Base-by-base conservation (phyloP, 2,329 filamentous ascomycete species). In the Xylaria sp. region DNA sequence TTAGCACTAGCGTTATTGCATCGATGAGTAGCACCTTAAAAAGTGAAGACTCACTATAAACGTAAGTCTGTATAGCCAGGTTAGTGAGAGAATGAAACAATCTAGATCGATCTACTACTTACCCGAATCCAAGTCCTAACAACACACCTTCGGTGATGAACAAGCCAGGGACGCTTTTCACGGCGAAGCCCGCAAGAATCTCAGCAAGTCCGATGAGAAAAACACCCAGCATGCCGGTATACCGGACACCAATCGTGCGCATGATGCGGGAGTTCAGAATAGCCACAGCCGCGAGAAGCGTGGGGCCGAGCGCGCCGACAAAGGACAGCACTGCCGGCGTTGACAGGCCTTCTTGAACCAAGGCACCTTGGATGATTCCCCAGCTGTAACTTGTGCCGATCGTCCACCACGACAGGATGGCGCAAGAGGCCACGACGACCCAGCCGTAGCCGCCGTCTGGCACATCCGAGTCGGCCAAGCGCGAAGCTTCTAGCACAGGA, bases 121-220 rank as follows among this genome's bases (percentile, higher is more conserved):
- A 72, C 66, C 68, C 64, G 49, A 69, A 70, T 29, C 70, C 70
- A 0, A 71, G 50, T 17, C 70, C 70, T 1, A 67, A 45, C 42
- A 71, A 47, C 6, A 66, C 66, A 49, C 68, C 68, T 15, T 70
- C 45, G 1, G 77, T 78, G 10, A 77, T 70, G 65, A 81, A 81
- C 29, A 82, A 62, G 1, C 74, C 79, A 0, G 73, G 76, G 9
- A 80, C 64, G 51, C 74, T 80, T 31, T 74, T 69, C n/a, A 77
- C 73, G 0, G 78, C 72, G 42, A 81, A 81, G 45, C 77, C 74
- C n/a, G 78, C 66, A 5, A 69, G 36, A 9, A 71, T 69, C 29
- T 70, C 53, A 25, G 65, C 67, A 15, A 66, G 27, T 7, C 67
- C 65, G 10, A 71, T 68, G 27, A 71, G 58, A 15, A 38, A 61